Percentiles rank a stretch among this genome's conserved stretches.
Conservation (phyloP, 345 rosid genomes). For the Barbarea vulgaris region DNA sequence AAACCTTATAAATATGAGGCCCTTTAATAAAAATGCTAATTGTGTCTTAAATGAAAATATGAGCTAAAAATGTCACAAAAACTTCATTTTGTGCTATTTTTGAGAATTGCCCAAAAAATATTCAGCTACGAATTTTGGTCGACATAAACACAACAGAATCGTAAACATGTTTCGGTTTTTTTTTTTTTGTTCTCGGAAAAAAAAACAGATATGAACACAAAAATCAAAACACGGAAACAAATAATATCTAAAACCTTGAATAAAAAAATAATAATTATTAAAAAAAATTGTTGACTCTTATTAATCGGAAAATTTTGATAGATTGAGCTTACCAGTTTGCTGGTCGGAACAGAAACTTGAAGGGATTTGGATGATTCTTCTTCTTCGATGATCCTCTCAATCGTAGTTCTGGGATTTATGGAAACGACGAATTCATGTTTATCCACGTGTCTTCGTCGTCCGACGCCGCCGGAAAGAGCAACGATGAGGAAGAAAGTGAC, state of each 20-base stretch:
- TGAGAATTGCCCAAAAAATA: too few relatives aligned
- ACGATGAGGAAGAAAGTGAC: constrained; percentile 53
- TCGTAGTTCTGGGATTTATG: constrained; percentile 36
- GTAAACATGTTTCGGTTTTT: neutral
- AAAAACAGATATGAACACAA: neutral
- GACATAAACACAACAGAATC: constrained; percentile 14
- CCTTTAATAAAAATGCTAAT: too few relatives aligned
- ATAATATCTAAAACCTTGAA: constrained; percentile 12
- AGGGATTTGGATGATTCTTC: constrained; percentile 19
- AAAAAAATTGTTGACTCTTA: neutral
- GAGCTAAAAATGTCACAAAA: too few relatives aligned
- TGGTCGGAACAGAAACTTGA: neutral
- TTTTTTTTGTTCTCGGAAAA: neutral
- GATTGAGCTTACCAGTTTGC: constrained; percentile 17
- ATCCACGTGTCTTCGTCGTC: constrained; percentile 22
- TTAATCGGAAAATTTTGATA: neutral
- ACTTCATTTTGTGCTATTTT: too few relatives aligned
- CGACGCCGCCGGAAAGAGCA: constrained; percentile 37
- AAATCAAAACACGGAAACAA: constrained; percentile 18
- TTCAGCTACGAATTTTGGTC: constrained; percentile 22
- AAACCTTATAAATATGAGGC: too few relatives aligned
- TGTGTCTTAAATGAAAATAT: too few relatives aligned
- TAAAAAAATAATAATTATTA: neutral
- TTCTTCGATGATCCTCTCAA: constrained; percentile 30
- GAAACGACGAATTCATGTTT: constrained; percentile 35